Percentiles rank a stretch among this genome's conserved stretches.
Evolutionary conservation across 1,139 yeast genomes (phyloP).

Genomic region (Yamadazyma blattariae): DNA sequence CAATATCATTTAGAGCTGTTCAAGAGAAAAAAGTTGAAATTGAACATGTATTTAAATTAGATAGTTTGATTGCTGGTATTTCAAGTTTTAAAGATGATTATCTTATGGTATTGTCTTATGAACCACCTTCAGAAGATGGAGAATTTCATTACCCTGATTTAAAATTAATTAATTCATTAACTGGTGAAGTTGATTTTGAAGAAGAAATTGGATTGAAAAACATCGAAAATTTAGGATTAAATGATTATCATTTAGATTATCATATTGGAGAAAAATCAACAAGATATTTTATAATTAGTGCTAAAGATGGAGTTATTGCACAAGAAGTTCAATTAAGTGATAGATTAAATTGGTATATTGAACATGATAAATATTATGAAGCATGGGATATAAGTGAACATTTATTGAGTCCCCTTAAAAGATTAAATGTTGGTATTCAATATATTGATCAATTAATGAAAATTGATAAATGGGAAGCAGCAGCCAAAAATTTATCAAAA

Average conservation of each 20-base stretch:
- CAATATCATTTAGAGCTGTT: constrained; percentile 53
- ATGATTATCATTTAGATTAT: constrained; percentile 70
- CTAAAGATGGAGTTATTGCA: constrained; percentile 79
- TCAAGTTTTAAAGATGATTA: constrained; percentile 69
- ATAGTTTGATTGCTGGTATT: constrained; percentile 73
- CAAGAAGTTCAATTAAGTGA: constrained; percentile 67
- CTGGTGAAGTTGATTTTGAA: constrained; percentile 76
- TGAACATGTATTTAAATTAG: constrained; percentile 55
- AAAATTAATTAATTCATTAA: constrained; percentile 58
- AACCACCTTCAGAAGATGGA: constrained; percentile 35
- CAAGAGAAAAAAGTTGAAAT: constrained; percentile 57
- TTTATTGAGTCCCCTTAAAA: constrained; percentile 46
- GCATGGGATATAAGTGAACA: constrained; percentile 79
- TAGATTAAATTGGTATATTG: constrained; percentile 69
- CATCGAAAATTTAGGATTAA: constrained; percentile 62
- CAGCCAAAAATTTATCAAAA: constrained; percentile 47
- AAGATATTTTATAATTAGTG: constrained; percentile 68
- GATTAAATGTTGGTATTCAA: constrained; percentile 60
- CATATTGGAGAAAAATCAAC: constrained; percentile 34
- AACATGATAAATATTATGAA: constrained; percentile 49
- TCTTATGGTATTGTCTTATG: constrained; percentile 57
- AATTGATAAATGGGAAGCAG: constrained; percentile 53
- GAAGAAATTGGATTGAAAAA: constrained; percentile 74
- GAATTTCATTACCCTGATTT: constrained; percentile 60
- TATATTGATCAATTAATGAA: constrained; percentile 59